Evolutionary conservation across 306 rosid genomes (phyloP).

Genomic region (Fragaria vesca): DNA sequence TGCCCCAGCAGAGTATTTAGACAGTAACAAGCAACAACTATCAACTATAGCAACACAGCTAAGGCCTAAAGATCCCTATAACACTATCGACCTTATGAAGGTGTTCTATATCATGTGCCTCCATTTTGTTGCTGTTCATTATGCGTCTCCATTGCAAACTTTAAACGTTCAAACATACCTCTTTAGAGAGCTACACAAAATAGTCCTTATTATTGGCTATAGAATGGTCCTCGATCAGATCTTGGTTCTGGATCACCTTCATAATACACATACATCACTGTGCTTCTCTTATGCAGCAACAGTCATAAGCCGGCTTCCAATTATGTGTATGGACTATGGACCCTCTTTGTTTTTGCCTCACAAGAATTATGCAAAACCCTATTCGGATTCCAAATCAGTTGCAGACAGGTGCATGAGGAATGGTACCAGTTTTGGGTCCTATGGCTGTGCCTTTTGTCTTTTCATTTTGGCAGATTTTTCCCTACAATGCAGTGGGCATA

Average conservation of each 20-base stretch:
- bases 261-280: not conserved
- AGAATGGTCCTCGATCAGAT: not conserved
- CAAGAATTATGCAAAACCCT: not conserved
- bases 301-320: not conserved
- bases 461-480: not conserved
- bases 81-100: not conserved
- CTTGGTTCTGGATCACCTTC: not conserved
- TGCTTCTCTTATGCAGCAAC: not conserved
- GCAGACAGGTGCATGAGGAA: constrained; percentile 12
- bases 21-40: not conserved
- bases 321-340: not conserved
- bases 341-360: not conserved
- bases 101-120: not conserved
- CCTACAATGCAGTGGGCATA: not conserved
- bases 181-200: not conserved
- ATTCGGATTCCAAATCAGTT: not conserved
- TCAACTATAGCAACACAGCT: not conserved
- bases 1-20: not conserved
- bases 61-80: not conserved
- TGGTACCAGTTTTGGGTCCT: constrained; percentile 1
- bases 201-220: not conserved
- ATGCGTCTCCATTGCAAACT: not conserved
- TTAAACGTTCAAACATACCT: not conserved
- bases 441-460: constrained; percentile 3
- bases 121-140: not conserved